Base-by-base conservation (phyloP, 768 basidiomycete species). In the Mycena epipterygia region DNA sequence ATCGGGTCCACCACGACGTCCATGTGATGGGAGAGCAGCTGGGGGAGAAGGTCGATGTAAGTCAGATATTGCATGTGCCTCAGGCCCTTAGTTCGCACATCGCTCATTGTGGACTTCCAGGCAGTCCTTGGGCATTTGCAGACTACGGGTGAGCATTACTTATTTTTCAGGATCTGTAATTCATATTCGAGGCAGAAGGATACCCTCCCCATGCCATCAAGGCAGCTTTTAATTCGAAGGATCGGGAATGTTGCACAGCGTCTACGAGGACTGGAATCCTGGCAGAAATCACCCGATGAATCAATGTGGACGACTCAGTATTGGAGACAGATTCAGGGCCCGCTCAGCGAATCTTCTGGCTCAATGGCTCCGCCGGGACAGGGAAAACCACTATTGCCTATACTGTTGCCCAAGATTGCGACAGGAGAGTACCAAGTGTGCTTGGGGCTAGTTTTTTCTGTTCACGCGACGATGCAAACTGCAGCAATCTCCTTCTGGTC, bases 381-480 rank as follows among this genome's bases (percentile, higher is more conserved):
- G 63, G 63, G 23, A 64, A 64, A 5, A 64, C 51, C 0, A 65
- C 64, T 2, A 65, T 65, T 33, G 64, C 64, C 5, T 44, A 44
- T 21, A 65, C 64, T 16, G 42, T 56, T 1, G 51, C 51, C 19
- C n/a, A 65, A n/a, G 5, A 13, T 0, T 65, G 64, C 53, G 5
- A 9, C 8, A 25, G 56, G 8, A 9, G n/a, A 21, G 27, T 11
- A 29, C 42, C 30, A 5, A 17, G 25, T 11, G 2, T 64, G 1
- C 75, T 78, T 33, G 76, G 75, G 12, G 76, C 71, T 8, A 73
- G 58, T 46, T 78, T 78, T 53, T 79, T 77, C 68, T 77, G 74
- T 35, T 73, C 76, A 19, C 64, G 75, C 5, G 70, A 71, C 27
- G 59, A 68, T 33, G 65, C 39, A 0, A 56, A 66, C 3, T 65